A percentile compares a stretch with the other conserved stretches of the same genome.
These are phyloP conservation scores for Stereum hirsutum DNA, from an alignment of 1,284 basidiomycete species.

Conservation along the genomic window DNA sequence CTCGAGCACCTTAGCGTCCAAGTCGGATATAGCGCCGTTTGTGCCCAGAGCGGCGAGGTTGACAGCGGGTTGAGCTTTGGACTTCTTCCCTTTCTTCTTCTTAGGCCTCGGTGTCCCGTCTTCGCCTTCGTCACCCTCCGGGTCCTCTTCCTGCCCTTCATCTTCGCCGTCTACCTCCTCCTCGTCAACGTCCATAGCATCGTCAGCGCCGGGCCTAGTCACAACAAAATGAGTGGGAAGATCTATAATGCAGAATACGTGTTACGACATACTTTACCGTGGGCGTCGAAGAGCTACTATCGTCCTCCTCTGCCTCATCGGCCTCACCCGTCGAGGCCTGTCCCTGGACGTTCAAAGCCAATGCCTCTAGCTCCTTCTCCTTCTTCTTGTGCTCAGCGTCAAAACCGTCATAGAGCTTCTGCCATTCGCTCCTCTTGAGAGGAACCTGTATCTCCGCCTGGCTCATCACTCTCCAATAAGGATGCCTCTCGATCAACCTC, in stretches of 20 bases:
- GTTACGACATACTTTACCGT: no score
- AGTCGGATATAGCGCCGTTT: conserved; percentile 69
- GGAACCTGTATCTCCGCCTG: no score
- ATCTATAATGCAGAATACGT: no score
- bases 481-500: conserved; percentile 82
- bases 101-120: conserved; percentile 18
- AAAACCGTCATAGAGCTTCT: conserved; percentile 60
- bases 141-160: conserved; percentile 21
- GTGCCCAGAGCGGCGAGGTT: conserved; percentile 53
- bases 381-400: conserved; percentile 54
- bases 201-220: no score
- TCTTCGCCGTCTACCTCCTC: conserved; percentile 46
- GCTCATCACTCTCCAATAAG: no score
- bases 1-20: no score
- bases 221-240: no score
- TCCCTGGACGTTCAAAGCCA: no score
- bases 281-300: no score
- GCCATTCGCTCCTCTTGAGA: conserved; percentile 74
- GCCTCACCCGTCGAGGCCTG: conserved; percentile 36
- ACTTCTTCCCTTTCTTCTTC: conserved; percentile 32
- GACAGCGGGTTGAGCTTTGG: conserved; percentile 58
- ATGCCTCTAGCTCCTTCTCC: no score
- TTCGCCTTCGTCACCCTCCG: conserved; percentile 28
- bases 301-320: conserved; percentile 27
- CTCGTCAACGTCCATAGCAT: conserved; percentile 23